Evolutionary conservation across 805 yeast species (phyloP).

Genomic region (Kazachstania kunashirensis): DNA sequence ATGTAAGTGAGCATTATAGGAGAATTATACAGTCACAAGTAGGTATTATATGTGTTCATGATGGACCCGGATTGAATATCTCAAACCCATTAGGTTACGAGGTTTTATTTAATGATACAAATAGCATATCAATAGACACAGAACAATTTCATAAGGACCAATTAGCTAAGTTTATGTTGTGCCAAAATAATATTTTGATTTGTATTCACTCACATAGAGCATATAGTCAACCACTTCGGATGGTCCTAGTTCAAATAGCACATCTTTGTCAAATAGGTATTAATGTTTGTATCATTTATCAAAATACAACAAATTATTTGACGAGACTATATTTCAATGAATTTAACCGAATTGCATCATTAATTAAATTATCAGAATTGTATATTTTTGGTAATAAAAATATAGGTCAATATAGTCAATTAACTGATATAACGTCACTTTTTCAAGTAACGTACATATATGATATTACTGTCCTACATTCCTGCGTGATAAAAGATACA

Average conservation of each 20-base stretch:
- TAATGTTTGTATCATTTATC: conserved; percentile 18
- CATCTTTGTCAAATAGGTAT: conserved; percentile 6
- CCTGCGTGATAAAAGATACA: conserved; percentile 14
- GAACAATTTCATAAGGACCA: conserved; percentile 6
- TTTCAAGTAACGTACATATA: conserved; percentile 20
- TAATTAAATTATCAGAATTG: conserved; percentile 17
- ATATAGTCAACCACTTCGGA: conserved; percentile 17
- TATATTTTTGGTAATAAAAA: conserved; percentile 17
- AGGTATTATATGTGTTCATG: conserved; percentile 20
- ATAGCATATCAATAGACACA: conserved; percentile 10
- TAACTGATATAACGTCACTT: conserved; percentile 19
- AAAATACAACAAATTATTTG: conserved; percentile 17
- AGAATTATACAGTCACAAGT: conserved; percentile 9
- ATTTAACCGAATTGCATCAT: conserved; percentile 6
- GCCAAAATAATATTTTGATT: conserved; percentile 12
- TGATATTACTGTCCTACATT: conserved; percentile 13
- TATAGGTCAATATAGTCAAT: conserved; percentile 3
- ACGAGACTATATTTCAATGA: conserved; percentile 24
- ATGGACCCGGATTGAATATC: conserved; percentile 5
- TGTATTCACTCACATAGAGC: conserved; percentile 16
- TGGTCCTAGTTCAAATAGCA: conserved; percentile 10
- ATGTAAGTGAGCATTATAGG: conserved; percentile 11
- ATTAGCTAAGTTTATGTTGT: conserved; percentile 6
- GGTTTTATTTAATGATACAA: conserved; percentile 8
- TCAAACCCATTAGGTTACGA: conserved; percentile 11